A percentile compares a stretch with the other conserved stretches of the same genome.
Conservation (phyloP, 495 filamentous ascomycete genomes). For the Penicillium soppii region DNA sequence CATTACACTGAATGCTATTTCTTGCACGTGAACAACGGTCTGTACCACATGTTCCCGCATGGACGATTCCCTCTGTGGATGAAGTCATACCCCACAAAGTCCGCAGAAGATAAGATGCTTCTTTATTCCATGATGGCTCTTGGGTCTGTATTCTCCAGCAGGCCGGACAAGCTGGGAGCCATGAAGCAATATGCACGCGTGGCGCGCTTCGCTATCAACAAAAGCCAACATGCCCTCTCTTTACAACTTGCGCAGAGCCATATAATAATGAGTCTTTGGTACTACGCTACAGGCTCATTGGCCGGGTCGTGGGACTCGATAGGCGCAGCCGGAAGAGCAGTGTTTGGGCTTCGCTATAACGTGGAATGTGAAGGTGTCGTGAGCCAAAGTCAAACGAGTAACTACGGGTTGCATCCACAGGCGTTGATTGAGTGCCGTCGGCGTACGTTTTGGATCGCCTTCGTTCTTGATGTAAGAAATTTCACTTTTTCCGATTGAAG, state of each 20-base stretch:
- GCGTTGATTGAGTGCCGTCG: slow-evolving; percentile 64
- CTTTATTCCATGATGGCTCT: slow-evolving; percentile 64
- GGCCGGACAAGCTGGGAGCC: slow-evolving; percentile 44
- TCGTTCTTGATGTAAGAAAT: slow-evolving; percentile 57
- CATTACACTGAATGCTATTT: slow-evolving; percentile 59
- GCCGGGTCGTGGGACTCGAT: slow-evolving; percentile 59
- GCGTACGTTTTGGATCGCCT: slow-evolving; percentile 67
- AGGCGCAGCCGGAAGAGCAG: slow-evolving; percentile 57
- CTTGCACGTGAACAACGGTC: slow-evolving; percentile 48
- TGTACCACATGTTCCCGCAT: slow-evolving; percentile 59
- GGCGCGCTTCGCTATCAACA: slow-evolving; percentile 57
- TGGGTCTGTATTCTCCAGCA: slow-evolving; percentile 56
- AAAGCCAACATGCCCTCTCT: slow-evolving; percentile 47
- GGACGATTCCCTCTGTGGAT: slow-evolving; percentile 53
- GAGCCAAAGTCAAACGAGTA: slow-evolving; percentile 41
- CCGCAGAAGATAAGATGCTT: slow-evolving; percentile 66
- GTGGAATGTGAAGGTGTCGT: slow-evolving; percentile 56
- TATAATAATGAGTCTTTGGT: slow-evolving; percentile 63
- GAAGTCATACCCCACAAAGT: slow-evolving; percentile 51
- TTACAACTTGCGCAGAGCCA: slow-evolving; percentile 63
- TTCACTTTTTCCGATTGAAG: neutral
- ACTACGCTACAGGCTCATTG: slow-evolving; percentile 55
- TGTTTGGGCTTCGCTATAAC: slow-evolving; percentile 57
- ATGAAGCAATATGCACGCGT: slow-evolving; percentile 54
- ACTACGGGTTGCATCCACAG: slow-evolving; percentile 56